Conservation (phyloP, 2,329 filamentous ascomycete species). For the Nigrograna mackinnonii region DNA sequence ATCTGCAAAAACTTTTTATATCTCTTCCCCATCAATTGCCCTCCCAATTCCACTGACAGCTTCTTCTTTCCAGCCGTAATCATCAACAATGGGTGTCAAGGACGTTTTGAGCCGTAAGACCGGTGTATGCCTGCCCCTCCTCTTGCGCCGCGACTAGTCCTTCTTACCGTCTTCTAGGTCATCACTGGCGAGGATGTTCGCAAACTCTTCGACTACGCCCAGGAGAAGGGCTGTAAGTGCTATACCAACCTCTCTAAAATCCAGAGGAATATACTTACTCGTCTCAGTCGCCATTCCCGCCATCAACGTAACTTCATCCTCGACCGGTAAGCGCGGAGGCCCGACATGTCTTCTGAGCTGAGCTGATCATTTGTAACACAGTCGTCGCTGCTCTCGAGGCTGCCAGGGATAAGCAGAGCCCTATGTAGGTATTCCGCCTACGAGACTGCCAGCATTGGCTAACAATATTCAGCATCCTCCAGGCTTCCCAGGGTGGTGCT, state of each 20-base stretch:
- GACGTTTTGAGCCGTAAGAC: conserved; percentile 62
- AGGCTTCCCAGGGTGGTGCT: conserved; percentile 77
- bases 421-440: conserved; percentile 59
- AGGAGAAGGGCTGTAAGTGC: conserved; percentile 65
- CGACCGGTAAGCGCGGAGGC: conserved; percentile 57
- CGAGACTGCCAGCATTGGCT: neutral
- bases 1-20: neutral
- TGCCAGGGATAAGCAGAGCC: conserved; percentile 86
- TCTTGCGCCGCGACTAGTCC: no score
- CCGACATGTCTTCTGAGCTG: neutral
- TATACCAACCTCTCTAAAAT: conserved; percentile 2
- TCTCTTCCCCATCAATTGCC: conserved; percentile 3
- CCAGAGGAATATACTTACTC: conserved; percentile 3
- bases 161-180: no score
- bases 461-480: conserved; percentile 68
- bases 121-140: no score
- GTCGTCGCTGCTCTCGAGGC: conserved; percentile 72
- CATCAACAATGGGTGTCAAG: conserved; percentile 46
- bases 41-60: conserved; percentile 6
- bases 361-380: neutral
- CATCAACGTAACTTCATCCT: conserved; percentile 83
- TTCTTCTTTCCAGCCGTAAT: no score
- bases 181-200: conserved; percentile 66
- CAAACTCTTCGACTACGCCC: conserved; percentile 83
- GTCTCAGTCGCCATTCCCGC: conserved; percentile 35